A percentile compares a stretch with the other conserved stretches of the same genome.
phyloP scores from a whole-genome alignment of 306 rosid species.

The Glycine soja region DNA sequence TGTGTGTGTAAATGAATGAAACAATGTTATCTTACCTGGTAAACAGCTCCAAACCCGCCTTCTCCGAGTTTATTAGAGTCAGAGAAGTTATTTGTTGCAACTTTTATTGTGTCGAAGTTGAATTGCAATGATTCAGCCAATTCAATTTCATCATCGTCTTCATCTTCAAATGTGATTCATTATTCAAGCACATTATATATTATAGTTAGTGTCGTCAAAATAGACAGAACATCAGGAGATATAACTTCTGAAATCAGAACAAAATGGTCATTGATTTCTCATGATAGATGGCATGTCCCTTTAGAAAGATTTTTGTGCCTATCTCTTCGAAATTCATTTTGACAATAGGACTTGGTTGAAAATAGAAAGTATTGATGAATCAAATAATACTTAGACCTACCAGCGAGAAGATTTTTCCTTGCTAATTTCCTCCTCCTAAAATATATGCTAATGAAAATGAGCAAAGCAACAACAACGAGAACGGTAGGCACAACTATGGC shows the following conservation, averaged over 20 bases:
- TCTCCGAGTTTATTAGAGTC: not conserved
- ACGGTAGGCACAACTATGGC: not conserved
- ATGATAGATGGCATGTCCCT: too few relatives aligned
- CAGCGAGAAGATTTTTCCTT: not conserved
- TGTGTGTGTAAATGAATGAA: too few relatives aligned
- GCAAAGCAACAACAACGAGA: not conserved
- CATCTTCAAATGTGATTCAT: not conserved
- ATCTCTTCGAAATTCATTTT: not conserved
- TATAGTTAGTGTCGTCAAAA: not conserved
- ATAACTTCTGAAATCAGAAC: not conserved
- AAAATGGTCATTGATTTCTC: not conserved
- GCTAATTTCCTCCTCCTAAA: not conserved
- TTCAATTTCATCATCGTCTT: not conserved
- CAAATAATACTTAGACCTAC: not conserved
- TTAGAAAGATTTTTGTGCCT: not conserved
- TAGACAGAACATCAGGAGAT: not conserved
- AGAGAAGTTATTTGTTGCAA: not conserved
- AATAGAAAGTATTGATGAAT: not conserved
- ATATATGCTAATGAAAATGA: not conserved
- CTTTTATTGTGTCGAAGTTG: not conserved
- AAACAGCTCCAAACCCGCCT: not conserved
- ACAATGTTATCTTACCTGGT: not conserved
- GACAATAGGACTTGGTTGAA: too few relatives aligned
- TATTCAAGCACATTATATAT: not conserved
- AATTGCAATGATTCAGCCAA: not conserved